Percentiles rank a stretch among this genome's conserved stretches.
These are phyloP conservation scores for Citrus mangshanensis DNA, from an alignment of 345 rosid species.

Conservation along the genomic window DNA sequence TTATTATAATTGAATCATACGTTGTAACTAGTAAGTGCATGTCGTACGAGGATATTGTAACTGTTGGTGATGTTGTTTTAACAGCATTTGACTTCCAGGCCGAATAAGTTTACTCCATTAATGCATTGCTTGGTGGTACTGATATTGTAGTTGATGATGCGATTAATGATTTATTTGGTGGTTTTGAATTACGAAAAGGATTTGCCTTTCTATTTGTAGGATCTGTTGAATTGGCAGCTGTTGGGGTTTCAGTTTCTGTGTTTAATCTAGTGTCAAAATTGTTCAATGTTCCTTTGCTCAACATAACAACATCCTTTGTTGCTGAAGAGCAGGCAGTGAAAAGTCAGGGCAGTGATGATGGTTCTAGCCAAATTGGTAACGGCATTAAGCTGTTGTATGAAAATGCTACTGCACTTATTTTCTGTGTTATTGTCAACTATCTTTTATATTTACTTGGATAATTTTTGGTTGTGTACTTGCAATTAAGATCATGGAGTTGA, in stretches of 20 bases:
- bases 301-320: constrained; percentile 85
- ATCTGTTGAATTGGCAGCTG: constrained; percentile 84
- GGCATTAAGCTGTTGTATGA: constrained; percentile 8
- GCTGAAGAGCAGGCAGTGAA: constrained; percentile 77
- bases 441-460: not conserved
- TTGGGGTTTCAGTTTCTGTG: constrained; percentile 78
- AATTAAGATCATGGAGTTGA: constrained; percentile 27
- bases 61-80: not conserved
- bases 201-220: constrained; percentile 37
- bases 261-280: constrained; percentile 86
- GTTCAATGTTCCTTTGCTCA: constrained; percentile 86
- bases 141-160: not conserved
- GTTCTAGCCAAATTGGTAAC: constrained; percentile 15
- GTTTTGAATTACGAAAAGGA: not conserved
- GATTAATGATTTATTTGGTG: not conserved
- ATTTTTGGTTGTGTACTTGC: constrained; percentile 2
- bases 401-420: not conserved
- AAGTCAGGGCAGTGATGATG: constrained; percentile 23
- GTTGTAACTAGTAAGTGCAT: too few relatives aligned
- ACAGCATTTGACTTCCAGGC: not conserved
- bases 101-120: not conserved
- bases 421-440: not conserved
- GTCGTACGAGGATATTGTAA: too few relatives aligned
- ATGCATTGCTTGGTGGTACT: not conserved
- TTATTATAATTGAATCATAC: too few relatives aligned